Conservation (phyloP, 2,329 filamentous ascomycete genomes). For the Decorospora gaudefroyi region DNA sequence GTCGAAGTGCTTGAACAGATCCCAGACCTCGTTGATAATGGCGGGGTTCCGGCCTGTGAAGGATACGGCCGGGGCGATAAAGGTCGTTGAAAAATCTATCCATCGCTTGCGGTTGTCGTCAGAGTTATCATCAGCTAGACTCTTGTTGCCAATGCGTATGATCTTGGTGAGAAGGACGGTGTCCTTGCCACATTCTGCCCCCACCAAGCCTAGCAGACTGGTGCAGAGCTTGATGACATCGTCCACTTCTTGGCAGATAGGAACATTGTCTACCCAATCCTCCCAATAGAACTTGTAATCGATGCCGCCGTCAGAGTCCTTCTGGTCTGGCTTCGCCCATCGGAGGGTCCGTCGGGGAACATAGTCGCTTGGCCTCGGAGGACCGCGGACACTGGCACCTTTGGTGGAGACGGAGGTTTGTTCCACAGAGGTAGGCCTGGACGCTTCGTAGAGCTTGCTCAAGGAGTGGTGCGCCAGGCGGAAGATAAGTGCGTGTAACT, state of each 20-base stretch:
- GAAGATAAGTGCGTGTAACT: constrained; percentile 79
- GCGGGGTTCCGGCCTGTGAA: constrained; percentile 83
- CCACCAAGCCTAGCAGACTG: constrained; percentile 81
- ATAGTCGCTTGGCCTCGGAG: constrained; percentile 63
- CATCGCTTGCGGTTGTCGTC: constrained; percentile 74
- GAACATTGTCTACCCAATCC: constrained; percentile 93
- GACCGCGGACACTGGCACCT: constrained; percentile 58
- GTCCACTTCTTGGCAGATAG: constrained; percentile 85
- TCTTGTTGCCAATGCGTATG: constrained; percentile 80
- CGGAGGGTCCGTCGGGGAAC: constrained; percentile 69
- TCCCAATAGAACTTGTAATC: constrained; percentile 96
- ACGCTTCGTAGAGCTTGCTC: constrained; percentile 68
- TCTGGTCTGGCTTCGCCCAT: constrained; percentile 82
- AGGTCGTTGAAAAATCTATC: constrained; percentile 79
- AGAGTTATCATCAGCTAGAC: constrained; percentile 70
- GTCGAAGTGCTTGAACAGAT: constrained; percentile 77
- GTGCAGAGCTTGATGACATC: constrained; percentile 87
- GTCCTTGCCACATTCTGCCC: constrained; percentile 88
- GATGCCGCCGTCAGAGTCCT: constrained; percentile 72
- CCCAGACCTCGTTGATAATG: constrained; percentile 83
- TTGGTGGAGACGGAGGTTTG: constrained; percentile 48
- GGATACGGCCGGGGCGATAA: constrained; percentile 87
- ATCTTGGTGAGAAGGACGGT: constrained; percentile 77
- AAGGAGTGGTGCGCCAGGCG: constrained; percentile 83
- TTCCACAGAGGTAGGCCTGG: constrained; percentile 54